A percentile compares a stretch with the other conserved stretches of the same genome.
Conservation (phyloP, 2,329 filamentous ascomycete species). For the Blastomyces gilchristii region DNA sequence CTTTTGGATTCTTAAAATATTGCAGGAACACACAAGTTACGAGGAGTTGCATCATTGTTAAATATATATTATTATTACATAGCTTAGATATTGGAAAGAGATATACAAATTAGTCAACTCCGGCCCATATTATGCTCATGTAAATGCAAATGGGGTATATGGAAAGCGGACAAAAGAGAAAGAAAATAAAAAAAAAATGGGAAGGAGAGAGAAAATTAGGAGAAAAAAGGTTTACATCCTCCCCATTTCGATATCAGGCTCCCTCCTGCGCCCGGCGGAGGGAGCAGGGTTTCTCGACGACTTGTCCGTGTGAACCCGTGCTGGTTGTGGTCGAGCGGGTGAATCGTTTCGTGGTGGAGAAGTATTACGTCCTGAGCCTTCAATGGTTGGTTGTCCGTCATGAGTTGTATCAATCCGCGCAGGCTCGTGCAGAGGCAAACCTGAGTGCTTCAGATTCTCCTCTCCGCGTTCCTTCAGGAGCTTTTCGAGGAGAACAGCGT, state of each 20-base stretch:
- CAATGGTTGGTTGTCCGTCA: constrained; percentile 15
- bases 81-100: background rate
- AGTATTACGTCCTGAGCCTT: background rate
- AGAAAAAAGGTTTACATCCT: constrained; percentile 9
- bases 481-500: constrained; percentile 37
- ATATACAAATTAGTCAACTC: background rate
- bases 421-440: constrained; percentile 1
- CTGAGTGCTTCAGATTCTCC: constrained; percentile 11
- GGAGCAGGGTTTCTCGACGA: background rate
- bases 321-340: constrained; percentile 19
- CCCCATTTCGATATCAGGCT: constrained; percentile 19
- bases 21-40: background rate
- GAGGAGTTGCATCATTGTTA: background rate
- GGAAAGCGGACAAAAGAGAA: constrained; percentile 3
- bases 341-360: background rate
- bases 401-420: constrained; percentile 6
- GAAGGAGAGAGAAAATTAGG: background rate
- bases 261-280: constrained; percentile 19
- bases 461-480: constrained; percentile 34
- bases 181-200: constrained; percentile 8
- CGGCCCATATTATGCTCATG: background rate
- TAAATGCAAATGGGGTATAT: constrained; percentile 1
- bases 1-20: too few species aligned
- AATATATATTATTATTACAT: constrained; percentile 1
- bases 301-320: constrained; percentile 11